phyloP scores from a whole-genome alignment of 1,284 basidiomycete species.

The Sporisorium iseilematis-ciliati region DNA sequence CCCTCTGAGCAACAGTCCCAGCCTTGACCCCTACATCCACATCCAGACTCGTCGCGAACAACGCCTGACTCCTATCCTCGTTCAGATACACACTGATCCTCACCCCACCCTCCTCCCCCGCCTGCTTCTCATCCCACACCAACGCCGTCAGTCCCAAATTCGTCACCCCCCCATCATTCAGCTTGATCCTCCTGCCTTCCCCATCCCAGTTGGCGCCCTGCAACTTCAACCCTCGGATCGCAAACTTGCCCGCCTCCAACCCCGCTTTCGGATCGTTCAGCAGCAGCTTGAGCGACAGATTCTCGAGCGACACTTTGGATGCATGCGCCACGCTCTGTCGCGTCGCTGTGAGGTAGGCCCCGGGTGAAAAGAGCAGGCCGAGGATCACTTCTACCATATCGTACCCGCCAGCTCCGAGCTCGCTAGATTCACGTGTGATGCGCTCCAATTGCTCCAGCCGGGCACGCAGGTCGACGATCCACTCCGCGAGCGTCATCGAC shows the following conservation, averaged over 20 bases:
- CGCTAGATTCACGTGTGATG: constrained; percentile 26
- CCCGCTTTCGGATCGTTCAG: constrained; percentile 37
- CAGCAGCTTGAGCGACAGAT: constrained; percentile 55
- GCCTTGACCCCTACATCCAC: constrained; percentile 73
- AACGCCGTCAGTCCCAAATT: constrained; percentile 55
- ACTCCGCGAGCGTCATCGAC: constrained; percentile 55
- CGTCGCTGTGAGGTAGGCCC: constrained; percentile 68
- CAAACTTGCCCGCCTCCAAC: constrained; percentile 70
- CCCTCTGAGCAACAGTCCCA: constrained; percentile 56
- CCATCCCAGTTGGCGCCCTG: constrained; percentile 61
- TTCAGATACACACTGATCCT: constrained; percentile 91
- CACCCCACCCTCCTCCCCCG: neutral
- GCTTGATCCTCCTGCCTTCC: constrained; percentile 25
- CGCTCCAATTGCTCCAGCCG: constrained; percentile 56
- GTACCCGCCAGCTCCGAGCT: constrained; percentile 33
- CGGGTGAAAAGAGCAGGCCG: constrained; percentile 60
- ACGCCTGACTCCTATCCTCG: constrained; percentile 84
- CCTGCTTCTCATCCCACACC: constrained; percentile 43
- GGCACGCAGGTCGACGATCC: constrained; percentile 62
- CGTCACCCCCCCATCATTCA: constrained; percentile 57
- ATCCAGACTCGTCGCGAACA: constrained; percentile 86
- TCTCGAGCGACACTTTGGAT: constrained; percentile 57
- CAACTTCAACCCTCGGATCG: constrained; percentile 57
- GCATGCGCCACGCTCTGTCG: constrained; percentile 63
- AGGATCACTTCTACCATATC: constrained; percentile 60